Evolutionary conservation across 2,329 filamentous ascomycete species (phyloP), one percentile per base, ranked within the genome.

Genomic region (Aspergillus amoenus): DNA sequence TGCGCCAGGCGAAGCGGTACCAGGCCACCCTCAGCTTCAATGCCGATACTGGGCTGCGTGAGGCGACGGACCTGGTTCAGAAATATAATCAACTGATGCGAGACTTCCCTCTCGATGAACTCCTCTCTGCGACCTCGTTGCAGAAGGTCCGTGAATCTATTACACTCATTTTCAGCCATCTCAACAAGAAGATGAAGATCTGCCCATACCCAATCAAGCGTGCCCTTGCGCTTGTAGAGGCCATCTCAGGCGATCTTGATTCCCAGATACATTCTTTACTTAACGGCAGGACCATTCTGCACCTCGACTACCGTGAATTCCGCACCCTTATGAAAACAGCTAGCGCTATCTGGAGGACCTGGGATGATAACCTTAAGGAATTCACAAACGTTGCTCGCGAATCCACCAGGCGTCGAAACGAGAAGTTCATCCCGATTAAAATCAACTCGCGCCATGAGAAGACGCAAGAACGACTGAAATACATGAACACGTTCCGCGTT

Each of bases 1-100:
- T 99, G 61, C 93, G 95, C 75, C 90, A 97, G 73, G 95, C 93
- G 49, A 99, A 99, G 79, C 90, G 95, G 69, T 97, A 97, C 77
- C 93, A 97, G 77, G 93, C 94, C 11, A 97, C 93, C 2, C 90
- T 97, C 68, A 97, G 93, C 78, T 97, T 99, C 73, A 89, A 89
- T 37, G 91, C 94, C 2, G 95, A 99, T 75, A 99, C 94, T 37
- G 93, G 94, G 3, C 76, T 99, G 72, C 96, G 96, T 74, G 94
- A 99, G 76, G 92, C 92, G 22, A 94, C 93, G 73, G 94, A 99
- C 61, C 89, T 90, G 72, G 95, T 99, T 46, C 91, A 96, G 74
- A 97, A 97, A 76, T 99, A 97, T 81, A 99, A 99, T 72, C 91
- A 96, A 77, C 84, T 99, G 22, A 97, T 99, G 91, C 89, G 94